Percentiles rank a stretch among this genome's conserved stretches.
These are phyloP conservation scores for Daldinia eschscholtzii DNA, from an alignment of 2,329 filamentous ascomycete genomes.

Conservation along the genomic window DNA sequence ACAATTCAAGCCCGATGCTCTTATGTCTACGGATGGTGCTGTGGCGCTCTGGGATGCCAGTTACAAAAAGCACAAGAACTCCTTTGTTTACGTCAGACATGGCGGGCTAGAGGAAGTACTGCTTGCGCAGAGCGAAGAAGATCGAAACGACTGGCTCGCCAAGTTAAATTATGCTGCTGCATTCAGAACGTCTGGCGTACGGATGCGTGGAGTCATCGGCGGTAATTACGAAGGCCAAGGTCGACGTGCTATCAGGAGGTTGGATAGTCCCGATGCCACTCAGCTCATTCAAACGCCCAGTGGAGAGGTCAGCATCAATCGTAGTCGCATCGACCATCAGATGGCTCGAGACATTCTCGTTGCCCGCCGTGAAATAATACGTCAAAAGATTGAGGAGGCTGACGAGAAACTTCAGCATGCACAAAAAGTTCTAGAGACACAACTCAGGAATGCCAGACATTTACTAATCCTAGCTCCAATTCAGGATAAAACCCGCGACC, in stretches of 20 bases:
- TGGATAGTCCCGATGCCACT: constrained; percentile 72
- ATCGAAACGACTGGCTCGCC: constrained; percentile 96
- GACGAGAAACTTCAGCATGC: constrained; percentile 80
- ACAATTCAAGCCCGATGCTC: constrained; percentile 91
- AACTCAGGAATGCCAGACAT: constrained; percentile 90
- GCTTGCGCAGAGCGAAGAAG: constrained; percentile 87
- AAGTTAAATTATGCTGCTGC: constrained; percentile 97
- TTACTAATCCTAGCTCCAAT: constrained; percentile 90
- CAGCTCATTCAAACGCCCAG: constrained; percentile 76
- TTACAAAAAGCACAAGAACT: constrained; percentile 96
- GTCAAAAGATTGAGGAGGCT: constrained; percentile 83
- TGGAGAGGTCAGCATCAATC: constrained; percentile 79
- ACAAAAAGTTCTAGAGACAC: constrained; percentile 83
- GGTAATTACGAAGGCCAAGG: constrained; percentile 87
- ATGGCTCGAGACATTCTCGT: constrained; percentile 88
- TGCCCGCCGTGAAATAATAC: constrained; percentile 85
- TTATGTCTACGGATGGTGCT: constrained; percentile 93
- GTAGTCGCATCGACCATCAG: constrained; percentile 80
- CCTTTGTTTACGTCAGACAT: constrained; percentile 90
- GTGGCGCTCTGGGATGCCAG: constrained; percentile 87
- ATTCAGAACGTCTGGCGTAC: constrained; percentile 90
- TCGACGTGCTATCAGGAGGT: constrained; percentile 76
- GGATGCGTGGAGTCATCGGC: constrained; percentile 88
- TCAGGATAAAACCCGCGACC: constrained; percentile 88
- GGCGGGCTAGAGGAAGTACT: constrained; percentile 91